Evolutionary conservation across 2,329 filamentous ascomycete genomes (phyloP).

Genomic region (Calonectria pauciramosa): DNA sequence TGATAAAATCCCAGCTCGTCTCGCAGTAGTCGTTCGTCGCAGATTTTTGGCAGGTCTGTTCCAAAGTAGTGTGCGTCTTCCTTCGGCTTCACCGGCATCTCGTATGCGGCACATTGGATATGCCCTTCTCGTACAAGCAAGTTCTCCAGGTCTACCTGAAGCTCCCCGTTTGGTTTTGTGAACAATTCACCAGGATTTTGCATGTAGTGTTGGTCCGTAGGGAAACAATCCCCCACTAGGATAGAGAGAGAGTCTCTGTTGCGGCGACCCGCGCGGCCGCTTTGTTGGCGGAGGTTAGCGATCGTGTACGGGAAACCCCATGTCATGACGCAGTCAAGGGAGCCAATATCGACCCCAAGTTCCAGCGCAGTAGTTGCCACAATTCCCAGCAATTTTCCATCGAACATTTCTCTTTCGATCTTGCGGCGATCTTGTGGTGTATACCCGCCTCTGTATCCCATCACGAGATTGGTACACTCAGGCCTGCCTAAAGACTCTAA

Average conservation of each 20-base stretch:
- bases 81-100: constrained; percentile 89
- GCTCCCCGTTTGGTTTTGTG: constrained; percentile 87
- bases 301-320: constrained; percentile 97
- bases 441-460: constrained; percentile 97
- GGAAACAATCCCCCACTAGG: constrained; percentile 88
- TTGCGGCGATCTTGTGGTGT: constrained; percentile 88
- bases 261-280: constrained; percentile 88
- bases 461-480: constrained; percentile 84
- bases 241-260: constrained; percentile 96
- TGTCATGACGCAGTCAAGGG: constrained; percentile 91
- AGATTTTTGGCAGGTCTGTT: constrained; percentile 77
- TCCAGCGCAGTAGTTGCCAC: constrained; percentile 95
- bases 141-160: constrained; percentile 93
- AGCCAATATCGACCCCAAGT: constrained; percentile 94
- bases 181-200: constrained; percentile 94
- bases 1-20: constrained; percentile 90
- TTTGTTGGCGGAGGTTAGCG: constrained; percentile 94
- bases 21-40: constrained; percentile 78
- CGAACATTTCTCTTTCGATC: constrained; percentile 97
- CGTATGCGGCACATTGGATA: constrained; percentile 93
- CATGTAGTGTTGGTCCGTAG: constrained; percentile 98
- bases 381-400: constrained; percentile 92
- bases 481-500: constrained; percentile 78
- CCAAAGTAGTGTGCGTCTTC: constrained; percentile 87
- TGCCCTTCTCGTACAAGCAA: constrained; percentile 94